A percentile compares a stretch with the other conserved stretches of the same genome.
These are phyloP conservation scores for Coemansia sp. DNA, from an alignment of 192 early-diverging fungal species.

Conservation along the genomic window DNA sequence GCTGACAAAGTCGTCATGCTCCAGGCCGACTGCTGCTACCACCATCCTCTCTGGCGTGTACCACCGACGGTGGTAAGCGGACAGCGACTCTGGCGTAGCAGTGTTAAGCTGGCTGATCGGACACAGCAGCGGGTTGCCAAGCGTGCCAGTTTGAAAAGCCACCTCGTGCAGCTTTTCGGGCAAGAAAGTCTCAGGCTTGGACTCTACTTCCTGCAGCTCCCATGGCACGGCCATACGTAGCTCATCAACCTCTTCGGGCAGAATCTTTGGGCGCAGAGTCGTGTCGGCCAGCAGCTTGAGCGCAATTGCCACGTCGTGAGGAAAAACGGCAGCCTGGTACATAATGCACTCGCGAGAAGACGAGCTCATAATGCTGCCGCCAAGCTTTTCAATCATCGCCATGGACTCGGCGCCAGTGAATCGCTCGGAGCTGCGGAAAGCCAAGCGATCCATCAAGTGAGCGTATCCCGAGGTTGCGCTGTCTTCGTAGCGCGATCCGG, in stretches of 20 bases:
- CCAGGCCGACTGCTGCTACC: constrained; percentile 79
- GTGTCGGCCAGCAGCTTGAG: constrained; percentile 76
- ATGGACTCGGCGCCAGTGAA: constrained; percentile 68
- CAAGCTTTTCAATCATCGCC: constrained; percentile 76
- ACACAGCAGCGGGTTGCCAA: constrained; percentile 80
- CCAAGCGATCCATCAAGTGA: constrained; percentile 87
- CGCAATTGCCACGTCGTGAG: constrained; percentile 71
- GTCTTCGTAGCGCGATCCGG: constrained; percentile 86
- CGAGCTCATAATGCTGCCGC: constrained; percentile 87
- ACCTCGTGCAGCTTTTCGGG: constrained; percentile 85
- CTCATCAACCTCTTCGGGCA: constrained; percentile 76
- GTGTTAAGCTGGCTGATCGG: constrained; percentile 61
- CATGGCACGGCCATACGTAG: constrained; percentile 72
- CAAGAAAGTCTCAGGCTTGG: constrained; percentile 79
- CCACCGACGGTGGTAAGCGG: constrained; percentile 73
- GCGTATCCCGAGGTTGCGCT: constrained; percentile 63
- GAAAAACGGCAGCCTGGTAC: constrained; percentile 92
- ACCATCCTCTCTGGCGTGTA: constrained; percentile 91
- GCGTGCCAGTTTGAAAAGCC: constrained; percentile 72
- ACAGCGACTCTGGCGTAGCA: constrained; percentile 69
- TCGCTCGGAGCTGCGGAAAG: constrained; percentile 85
- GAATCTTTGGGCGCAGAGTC: constrained; percentile 70
- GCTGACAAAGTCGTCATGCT: constrained; percentile 78
- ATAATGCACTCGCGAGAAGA: constrained; percentile 90
- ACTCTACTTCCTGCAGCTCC: constrained; percentile 85